A percentile compares a stretch with the other conserved stretches of the same genome.
Conservation (phyloP, 768 basidiomycete species). For the Lentinus tigrinus region DNA sequence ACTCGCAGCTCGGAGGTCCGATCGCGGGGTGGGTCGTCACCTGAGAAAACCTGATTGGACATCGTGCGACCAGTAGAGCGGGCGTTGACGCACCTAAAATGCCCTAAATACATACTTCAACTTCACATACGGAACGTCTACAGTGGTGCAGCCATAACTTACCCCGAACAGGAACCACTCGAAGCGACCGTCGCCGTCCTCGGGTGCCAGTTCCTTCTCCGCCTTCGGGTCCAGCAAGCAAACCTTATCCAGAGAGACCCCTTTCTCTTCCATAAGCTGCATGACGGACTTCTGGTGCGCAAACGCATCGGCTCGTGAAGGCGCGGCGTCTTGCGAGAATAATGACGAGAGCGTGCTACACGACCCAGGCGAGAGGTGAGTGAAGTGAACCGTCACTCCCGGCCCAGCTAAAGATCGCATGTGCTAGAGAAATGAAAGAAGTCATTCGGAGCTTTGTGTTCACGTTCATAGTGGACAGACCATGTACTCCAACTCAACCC, state of each 20-base stretch:
- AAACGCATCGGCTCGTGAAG: conserved; percentile 34
- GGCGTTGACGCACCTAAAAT: conserved; percentile 48
- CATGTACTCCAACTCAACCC: conserved; percentile 92
- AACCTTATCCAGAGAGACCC: conserved; percentile 54
- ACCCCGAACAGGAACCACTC: conserved; percentile 92
- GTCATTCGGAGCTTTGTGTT: background rate
- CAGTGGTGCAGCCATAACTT: conserved; percentile 26
- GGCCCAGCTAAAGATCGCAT: conserved; percentile 80
- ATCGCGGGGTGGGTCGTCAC: conserved; percentile 95
- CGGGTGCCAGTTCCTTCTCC: conserved; percentile 60
- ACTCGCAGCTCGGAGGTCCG: conserved; percentile 85
- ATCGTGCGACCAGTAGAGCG: background rate
- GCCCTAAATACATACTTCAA: conserved; percentile 65
- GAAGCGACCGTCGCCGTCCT: conserved; percentile 75
- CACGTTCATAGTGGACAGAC: conserved; percentile 39
- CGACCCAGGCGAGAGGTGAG: conserved; percentile 79
- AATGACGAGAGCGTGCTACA: conserved; percentile 46
- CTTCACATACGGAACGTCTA: background rate
- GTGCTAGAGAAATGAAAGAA: conserved; percentile 48
- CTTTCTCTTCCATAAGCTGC: conserved; percentile 51
- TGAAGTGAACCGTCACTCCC: conserved; percentile 71
- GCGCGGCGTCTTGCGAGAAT: conserved; percentile 23
- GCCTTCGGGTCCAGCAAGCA: conserved; percentile 97
- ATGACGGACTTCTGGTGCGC: conserved; percentile 55
- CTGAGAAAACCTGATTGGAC: conserved; percentile 35